Percentiles rank a stretch among this genome's conserved stretches.
These are phyloP conservation scores for Phytophthora cryptogea DNA, from an alignment of 352 stramenopile species.

Conservation along the genomic window DNA sequence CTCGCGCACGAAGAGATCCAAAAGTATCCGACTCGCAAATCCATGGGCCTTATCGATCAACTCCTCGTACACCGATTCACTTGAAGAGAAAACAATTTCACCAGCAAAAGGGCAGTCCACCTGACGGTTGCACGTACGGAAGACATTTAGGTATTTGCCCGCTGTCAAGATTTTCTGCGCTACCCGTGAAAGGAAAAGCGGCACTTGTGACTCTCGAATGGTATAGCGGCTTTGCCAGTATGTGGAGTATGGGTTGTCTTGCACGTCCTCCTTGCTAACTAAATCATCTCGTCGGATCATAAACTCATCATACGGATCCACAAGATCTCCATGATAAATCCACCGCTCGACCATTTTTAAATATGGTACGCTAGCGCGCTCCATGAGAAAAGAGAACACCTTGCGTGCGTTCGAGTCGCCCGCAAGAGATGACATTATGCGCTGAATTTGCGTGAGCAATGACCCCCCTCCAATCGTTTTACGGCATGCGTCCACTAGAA, in stretches of 20 bases:
- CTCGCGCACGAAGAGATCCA: conserved; percentile 84
- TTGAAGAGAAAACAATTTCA: conserved; percentile 64
- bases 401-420: conserved; percentile 80
- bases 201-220: conserved; percentile 73
- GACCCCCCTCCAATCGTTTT: conserved; percentile 87
- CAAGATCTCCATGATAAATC: conserved; percentile 90
- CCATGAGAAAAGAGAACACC: conserved; percentile 86
- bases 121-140: conserved; percentile 77
- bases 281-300: conserved; percentile 87
- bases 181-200: conserved; percentile 79
- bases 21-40: conserved; percentile 76
- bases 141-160: conserved; percentile 94
- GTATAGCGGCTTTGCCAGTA: conserved; percentile 92
- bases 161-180: conserved; percentile 89
- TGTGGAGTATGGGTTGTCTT: conserved; percentile 87
- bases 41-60: conserved; percentile 84
- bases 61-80: conserved; percentile 79
- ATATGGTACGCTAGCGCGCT: conserved; percentile 85
- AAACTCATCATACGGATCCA: conserved; percentile 92
- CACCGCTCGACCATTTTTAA: conserved; percentile 91
- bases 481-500: conserved; percentile 75
- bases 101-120: conserved; percentile 83
- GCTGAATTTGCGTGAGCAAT: conserved; percentile 91
- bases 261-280: conserved; percentile 83
- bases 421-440: conserved; percentile 76